Evolutionary conservation across 768 basidiomycete genomes (phyloP).

Genomic region (Suillus decipiens): DNA sequence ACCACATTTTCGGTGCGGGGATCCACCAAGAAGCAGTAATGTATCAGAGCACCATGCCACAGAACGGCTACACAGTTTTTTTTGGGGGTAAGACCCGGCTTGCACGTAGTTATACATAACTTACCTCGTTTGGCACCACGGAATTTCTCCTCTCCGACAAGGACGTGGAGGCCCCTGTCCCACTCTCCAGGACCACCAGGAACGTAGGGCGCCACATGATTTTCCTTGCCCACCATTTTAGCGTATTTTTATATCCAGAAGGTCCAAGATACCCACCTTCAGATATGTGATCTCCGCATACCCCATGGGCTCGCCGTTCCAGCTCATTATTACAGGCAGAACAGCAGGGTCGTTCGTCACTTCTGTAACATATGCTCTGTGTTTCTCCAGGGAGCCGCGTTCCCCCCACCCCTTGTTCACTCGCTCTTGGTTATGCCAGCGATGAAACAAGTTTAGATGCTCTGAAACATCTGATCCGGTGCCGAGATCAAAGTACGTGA

Average conservation of each 20-base stretch:
- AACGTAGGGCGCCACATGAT: conserved; percentile 27
- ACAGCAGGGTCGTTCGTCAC: conserved; percentile 40
- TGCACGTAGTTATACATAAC: conserved; percentile 17
- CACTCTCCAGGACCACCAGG: conserved; percentile 31
- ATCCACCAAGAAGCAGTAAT: conserved; percentile 47
- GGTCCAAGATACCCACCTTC: conserved; percentile 39
- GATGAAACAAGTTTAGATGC: conserved; percentile 47
- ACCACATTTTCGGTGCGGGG: conserved; percentile 42
- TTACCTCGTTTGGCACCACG: conserved; percentile 43
- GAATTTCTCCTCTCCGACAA: conserved; percentile 50
- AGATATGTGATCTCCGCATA: conserved; percentile 48
- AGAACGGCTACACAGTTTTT: conserved; percentile 15
- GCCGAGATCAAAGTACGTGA: conserved; percentile 32
- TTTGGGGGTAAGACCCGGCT: not conserved
- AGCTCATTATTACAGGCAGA: conserved; percentile 45
- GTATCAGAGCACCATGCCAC: conserved; percentile 34
- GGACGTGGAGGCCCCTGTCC: conserved; percentile 44
- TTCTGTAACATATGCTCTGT: conserved; percentile 40
- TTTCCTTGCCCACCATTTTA: conserved; percentile 17
- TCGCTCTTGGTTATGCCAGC: conserved; percentile 52
- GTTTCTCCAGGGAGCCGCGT: conserved; percentile 43
- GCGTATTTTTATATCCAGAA: not conserved
- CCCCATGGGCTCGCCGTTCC: conserved; percentile 45
- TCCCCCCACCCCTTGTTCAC: conserved; percentile 50
- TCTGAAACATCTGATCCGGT: conserved; percentile 14